phyloP scores from a whole-genome alignment of 345 rosid species.

The Heritiera fomes region DNA sequence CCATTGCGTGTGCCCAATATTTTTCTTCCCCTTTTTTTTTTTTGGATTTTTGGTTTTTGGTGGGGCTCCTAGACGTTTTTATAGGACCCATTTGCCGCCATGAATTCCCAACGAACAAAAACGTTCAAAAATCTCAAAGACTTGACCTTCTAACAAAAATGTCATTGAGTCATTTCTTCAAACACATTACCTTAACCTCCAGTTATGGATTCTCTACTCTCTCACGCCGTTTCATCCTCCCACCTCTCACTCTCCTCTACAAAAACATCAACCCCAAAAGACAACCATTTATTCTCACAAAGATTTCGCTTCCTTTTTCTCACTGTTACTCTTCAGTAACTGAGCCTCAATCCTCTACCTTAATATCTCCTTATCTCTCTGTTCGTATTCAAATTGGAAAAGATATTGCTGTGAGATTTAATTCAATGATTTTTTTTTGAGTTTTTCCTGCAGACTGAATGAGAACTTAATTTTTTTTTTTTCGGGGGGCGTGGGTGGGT shows the following conservation, averaged over 20 bases:
- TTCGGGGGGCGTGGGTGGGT: not conserved
- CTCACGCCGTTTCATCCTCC: slow-evolving; percentile 40
- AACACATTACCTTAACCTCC: slow-evolving; percentile 45
- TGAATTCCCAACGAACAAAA: not conserved
- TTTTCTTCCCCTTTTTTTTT: not conserved
- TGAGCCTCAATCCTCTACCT: slow-evolving; percentile 19
- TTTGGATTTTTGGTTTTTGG: not conserved
- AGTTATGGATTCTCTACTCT: slow-evolving; percentile 22
- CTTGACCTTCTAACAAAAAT: slow-evolving; percentile 21
- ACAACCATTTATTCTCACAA: slow-evolving; percentile 20
- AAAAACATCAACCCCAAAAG: slow-evolving; percentile 7
- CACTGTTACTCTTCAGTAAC: slow-evolving; percentile 20
- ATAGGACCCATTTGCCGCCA: slow-evolving; percentile 10
- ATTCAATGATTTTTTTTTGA: not conserved
- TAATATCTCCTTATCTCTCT: slow-evolving; percentile 51
- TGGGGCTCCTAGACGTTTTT: not conserved
- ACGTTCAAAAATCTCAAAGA: not conserved
- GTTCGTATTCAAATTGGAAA: slow-evolving; percentile 68
- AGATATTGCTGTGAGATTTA: slow-evolving; percentile 46
- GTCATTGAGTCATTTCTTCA: slow-evolving; percentile 62
- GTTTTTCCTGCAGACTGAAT: not conserved
- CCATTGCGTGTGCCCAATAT: not conserved
- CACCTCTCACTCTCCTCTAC: slow-evolving; percentile 25
- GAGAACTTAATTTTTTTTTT: not conserved
- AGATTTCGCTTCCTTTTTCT: slow-evolving; percentile 18